Evolutionary conservation across 73 alveolate genomes (phyloP).

Genomic region (Diophrys sp.): DNA sequence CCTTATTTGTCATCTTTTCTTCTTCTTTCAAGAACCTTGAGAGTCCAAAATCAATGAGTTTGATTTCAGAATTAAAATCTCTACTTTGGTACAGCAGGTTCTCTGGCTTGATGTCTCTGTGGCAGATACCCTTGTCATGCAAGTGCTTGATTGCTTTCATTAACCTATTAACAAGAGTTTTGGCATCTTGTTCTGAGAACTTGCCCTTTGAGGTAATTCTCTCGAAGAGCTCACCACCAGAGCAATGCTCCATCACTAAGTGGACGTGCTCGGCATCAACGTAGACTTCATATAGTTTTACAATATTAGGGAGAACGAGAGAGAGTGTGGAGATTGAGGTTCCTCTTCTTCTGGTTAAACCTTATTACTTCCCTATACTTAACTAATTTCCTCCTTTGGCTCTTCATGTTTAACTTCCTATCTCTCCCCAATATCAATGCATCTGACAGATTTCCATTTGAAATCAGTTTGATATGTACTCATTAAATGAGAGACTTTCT

Average conservation of each 20-base stretch:
- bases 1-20: constrained; percentile 23
- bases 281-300: constrained; percentile 43
- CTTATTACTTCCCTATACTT: too few relatives aligned
- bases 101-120: constrained; percentile 85
- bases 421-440: too few relatives aligned
- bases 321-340: too few relatives aligned
- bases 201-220: constrained; percentile 63
- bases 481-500: too few relatives aligned
- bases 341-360: too few relatives aligned
- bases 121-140: constrained; percentile 76
- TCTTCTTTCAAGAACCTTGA: constrained; percentile 23
- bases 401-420: too few relatives aligned
- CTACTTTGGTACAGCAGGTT: constrained; percentile 64
- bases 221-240: constrained; percentile 80
- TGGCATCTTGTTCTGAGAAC: constrained; percentile 69
- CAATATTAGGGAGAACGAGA: constrained; percentile 39
- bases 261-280: constrained; percentile 26
- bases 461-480: too few relatives aligned
- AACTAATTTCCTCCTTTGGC: too few relatives aligned
- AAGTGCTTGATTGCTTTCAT: constrained; percentile 70
- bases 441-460: too few relatives aligned
- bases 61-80: constrained; percentile 46
- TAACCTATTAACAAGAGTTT: constrained; percentile 59
- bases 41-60: constrained; percentile 48
- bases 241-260: constrained; percentile 70